Conservation (phyloP, 1,284 basidiomycete species). For the Ceratobasidium theobromae region DNA sequence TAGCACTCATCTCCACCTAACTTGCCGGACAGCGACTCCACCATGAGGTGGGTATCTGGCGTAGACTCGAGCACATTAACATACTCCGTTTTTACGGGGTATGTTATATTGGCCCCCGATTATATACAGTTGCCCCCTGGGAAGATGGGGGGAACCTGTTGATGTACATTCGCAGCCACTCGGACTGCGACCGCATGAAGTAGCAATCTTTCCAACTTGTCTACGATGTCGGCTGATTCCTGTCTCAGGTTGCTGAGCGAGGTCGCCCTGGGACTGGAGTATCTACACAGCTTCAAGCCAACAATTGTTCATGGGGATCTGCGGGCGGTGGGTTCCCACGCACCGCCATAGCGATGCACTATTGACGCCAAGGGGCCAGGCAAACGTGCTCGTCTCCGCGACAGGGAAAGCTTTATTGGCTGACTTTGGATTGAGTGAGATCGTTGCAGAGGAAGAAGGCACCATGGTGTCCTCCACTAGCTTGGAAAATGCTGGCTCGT, state of each 20-base stretch:
- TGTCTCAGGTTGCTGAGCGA: slow-evolving; percentile 1
- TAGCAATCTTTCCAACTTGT: background rate
- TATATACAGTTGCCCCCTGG: slow-evolving; percentile 17
- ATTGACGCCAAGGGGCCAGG: background rate
- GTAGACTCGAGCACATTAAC: slow-evolving; percentile 3
- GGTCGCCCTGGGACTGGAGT: slow-evolving; percentile 3
- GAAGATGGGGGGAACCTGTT: background rate
- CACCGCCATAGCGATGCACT: background rate
- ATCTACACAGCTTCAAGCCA: background rate
- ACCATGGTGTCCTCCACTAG: background rate
- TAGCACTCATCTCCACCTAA: background rate
- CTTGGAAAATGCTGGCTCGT: background rate
- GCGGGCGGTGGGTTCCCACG: slow-evolving; percentile 1
- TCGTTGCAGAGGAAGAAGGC: slow-evolving; percentile 17
- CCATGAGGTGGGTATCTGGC: slow-evolving; percentile 8
- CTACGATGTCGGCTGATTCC: background rate
- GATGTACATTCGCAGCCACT: background rate
- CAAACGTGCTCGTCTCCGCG: slow-evolving; percentile 4
- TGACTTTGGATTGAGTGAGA: slow-evolving; percentile 5
- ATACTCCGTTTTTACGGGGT: slow-evolving; percentile 3
- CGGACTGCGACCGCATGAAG: slow-evolving; percentile 1
- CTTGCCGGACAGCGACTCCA: background rate
- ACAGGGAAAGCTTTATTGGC: background rate
- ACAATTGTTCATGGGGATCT: slow-evolving; percentile 13
- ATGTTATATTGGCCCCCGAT: slow-evolving; percentile 10